A percentile compares a stretch with the other conserved stretches of the same genome.
These are phyloP conservation scores for Amylostereum chailletii DNA, from an alignment of 1,284 basidiomycete genomes.

Conservation along the genomic window DNA sequence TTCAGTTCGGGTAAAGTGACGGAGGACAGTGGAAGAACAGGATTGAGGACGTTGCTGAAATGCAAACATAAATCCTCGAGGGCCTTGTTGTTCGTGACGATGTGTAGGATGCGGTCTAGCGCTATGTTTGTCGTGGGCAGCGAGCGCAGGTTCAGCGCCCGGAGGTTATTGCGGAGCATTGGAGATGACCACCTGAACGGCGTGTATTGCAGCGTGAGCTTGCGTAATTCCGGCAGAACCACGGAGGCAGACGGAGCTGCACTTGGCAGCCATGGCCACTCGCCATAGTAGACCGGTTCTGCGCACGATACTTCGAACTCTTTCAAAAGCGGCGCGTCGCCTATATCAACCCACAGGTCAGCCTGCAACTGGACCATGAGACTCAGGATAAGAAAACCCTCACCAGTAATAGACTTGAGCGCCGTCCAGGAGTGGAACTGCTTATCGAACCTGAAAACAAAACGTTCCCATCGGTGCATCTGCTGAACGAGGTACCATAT, in stretches of 20 bases:
- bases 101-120: conserved; percentile 55
- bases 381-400: conserved; percentile 16
- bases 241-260: conserved; percentile 26
- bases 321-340: conserved; percentile 57
- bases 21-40: conserved; percentile 49
- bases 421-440: conserved; percentile 63
- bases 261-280: conserved; percentile 67
- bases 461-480: conserved; percentile 72
- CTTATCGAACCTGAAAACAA: conserved; percentile 68
- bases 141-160: conserved; percentile 49
- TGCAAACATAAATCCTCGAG: conserved; percentile 51
- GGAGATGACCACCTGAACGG: conserved; percentile 71
- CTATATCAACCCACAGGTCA: conserved; percentile 23
- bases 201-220: conserved; percentile 55
- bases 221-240: conserved; percentile 36
- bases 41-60: conserved; percentile 46
- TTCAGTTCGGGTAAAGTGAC: conserved; percentile 43
- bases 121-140: conserved; percentile 54
- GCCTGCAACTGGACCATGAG: background rate
- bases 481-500: conserved; percentile 69
- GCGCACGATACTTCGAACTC: conserved; percentile 71
- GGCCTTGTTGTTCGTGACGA: conserved; percentile 44
- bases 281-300: conserved; percentile 49
- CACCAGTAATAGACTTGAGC: conserved; percentile 59
- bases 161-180: conserved; percentile 48